Evolutionary conservation across 257 asterid genomes (phyloP).

Genomic region (Solanum chmielewskii): DNA sequence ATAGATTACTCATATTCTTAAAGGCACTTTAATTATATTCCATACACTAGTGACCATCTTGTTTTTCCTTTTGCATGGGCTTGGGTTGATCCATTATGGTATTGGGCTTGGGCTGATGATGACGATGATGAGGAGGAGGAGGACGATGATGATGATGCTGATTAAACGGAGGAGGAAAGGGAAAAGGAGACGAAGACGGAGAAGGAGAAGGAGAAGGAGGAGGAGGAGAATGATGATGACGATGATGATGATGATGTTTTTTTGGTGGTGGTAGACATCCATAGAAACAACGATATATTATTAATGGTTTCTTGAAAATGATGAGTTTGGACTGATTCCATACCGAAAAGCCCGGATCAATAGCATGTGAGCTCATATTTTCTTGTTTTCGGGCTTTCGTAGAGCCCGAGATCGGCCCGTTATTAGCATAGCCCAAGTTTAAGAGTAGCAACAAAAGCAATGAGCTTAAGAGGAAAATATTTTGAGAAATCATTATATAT

Average conservation of each 20-base stretch:
- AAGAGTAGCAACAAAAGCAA: not conserved
- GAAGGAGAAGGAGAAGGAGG: too few relatives aligned
- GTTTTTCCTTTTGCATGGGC: not conserved
- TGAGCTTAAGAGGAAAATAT: not conserved
- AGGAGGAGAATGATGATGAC: not conserved
- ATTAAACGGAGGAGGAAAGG: too few relatives aligned
- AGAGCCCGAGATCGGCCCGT: not conserved
- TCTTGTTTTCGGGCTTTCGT: not conserved
- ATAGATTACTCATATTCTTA: not conserved
- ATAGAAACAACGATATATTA: not conserved
- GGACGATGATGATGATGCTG: not conserved
- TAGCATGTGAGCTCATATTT: not conserved
- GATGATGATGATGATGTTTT: not conserved
- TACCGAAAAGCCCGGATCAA: not conserved
- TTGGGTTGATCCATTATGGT: not conserved
- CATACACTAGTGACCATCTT: not conserved
- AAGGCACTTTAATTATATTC: not conserved
- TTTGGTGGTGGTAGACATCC: not conserved
- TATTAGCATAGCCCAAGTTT: not conserved
- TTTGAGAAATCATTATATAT: not conserved
- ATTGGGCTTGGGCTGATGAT: not conserved
- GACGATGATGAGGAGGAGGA: not conserved
- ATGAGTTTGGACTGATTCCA: not conserved
- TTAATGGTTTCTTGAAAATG: too few relatives aligned
- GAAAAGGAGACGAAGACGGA: too few relatives aligned